Conservation (phyloP, 2,329 filamentous ascomycete genomes). For the Aurifilum marmelostoma region DNA sequence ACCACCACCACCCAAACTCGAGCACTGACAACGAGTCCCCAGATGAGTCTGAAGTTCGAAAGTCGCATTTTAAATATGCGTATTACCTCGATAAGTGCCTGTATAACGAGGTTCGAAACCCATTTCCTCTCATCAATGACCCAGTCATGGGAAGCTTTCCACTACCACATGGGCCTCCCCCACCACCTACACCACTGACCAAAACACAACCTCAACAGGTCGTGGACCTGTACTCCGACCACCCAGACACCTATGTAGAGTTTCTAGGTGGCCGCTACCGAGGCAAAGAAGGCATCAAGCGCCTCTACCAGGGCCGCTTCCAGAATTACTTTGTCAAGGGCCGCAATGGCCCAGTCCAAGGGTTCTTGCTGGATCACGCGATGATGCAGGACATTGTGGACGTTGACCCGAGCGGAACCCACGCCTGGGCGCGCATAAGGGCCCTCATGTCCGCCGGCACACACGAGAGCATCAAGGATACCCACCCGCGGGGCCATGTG, state of each 20-base stretch:
- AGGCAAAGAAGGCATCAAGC: slow-evolving; percentile 52
- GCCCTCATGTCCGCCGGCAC: slow-evolving; percentile 59
- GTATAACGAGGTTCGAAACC: slow-evolving; percentile 55
- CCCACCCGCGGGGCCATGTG: slow-evolving; percentile 54
- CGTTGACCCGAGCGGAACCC: slow-evolving; percentile 49
- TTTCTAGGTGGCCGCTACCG: slow-evolving; percentile 59
- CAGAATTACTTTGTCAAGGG: slow-evolving; percentile 53
- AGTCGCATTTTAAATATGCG: slow-evolving; percentile 60
- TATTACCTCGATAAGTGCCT: slow-evolving; percentile 64
- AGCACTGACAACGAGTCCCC: slow-evolving; percentile 6
- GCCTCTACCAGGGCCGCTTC: slow-evolving; percentile 58
- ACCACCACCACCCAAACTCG: no score
- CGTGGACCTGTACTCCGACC: slow-evolving; percentile 54
- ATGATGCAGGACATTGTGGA: slow-evolving; percentile 62
- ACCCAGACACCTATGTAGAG: slow-evolving; percentile 57
- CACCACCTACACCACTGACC: slow-evolving; percentile 4
- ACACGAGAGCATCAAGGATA: slow-evolving; percentile 53
- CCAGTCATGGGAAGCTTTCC: no score
- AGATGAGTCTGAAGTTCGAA: slow-evolving; percentile 59
- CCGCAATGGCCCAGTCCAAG: slow-evolving; percentile 58
- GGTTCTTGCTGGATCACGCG: slow-evolving; percentile 60
- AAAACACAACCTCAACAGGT: slow-evolving; percentile 37
- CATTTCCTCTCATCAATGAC: not conserved
- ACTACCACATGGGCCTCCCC: no score
- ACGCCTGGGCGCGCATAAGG: slow-evolving; percentile 55